Evolutionary conservation across 2,329 filamentous ascomycete genomes (phyloP), one percentile per base, ranked within the genome.

Genomic region (Cladosporium velox): DNA sequence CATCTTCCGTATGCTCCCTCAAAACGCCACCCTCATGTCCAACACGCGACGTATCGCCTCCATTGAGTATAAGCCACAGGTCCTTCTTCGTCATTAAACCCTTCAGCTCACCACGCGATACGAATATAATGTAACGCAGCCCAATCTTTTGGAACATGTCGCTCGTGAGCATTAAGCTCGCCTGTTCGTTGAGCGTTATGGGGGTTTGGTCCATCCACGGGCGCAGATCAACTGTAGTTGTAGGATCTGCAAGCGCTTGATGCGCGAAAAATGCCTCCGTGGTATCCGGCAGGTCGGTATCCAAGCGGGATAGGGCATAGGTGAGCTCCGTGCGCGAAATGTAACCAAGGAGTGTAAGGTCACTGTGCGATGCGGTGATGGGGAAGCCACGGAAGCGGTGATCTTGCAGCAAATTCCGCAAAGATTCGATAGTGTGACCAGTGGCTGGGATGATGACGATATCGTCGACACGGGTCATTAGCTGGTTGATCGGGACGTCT

Each of bases 181-280:
- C 88, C 69, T 88, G 87, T 26, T 88, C 88, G 51, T 92, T 91
- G 21, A 98, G 84, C 0, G 95, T 98, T 57, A 99, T 91, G 0
- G 95, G 95, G 0, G 95, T 99, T 78, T 97, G 94, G 78, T 99
- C 95, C 93, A 99, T 97, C 95, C 95, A 99, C 2, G 93, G 93
- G 8, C 94, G 85, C 12, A 99, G 85, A 79, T 99, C 95, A 47
- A 99, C 87, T 0, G 90, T 93, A 18, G 87, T 85, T 24, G 85
- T 83, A 0, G 91, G 90, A 73, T 96, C 92, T 0, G 90, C 90
- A 64, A 94, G 88, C 2, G 91, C 89, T 74, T 93, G 91, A 75
- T 96, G 91, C 0, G 87, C 85, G 79, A 99, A 97, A 79, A 91
- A 93, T 52, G 90, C 90, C 75, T 94, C 91, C 0, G 93, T 91